Conservation (phyloP, 345 rosid genomes). For the Capsella bursapastoris region DNA sequence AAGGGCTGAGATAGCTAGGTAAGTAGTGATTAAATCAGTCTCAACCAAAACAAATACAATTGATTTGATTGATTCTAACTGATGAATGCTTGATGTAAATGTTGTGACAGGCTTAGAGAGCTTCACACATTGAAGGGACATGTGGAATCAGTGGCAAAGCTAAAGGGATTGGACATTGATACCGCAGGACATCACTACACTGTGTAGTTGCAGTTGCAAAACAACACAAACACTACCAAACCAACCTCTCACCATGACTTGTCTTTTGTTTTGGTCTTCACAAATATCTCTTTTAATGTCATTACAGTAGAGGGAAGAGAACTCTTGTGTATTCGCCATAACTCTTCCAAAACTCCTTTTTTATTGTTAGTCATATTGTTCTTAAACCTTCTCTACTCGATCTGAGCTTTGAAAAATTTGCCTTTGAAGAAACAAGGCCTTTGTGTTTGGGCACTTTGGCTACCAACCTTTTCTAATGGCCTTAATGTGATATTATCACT, state of each 20-base stretch:
- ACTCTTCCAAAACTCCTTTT: slow-evolving; percentile 43
- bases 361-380: slow-evolving; percentile 42
- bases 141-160: slow-evolving; percentile 89
- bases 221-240: slow-evolving; percentile 24
- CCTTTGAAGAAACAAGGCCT: slow-evolving; percentile 45
- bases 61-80: slow-evolving; percentile 31
- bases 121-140: slow-evolving; percentile 86
- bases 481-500: slow-evolving; percentile 29
- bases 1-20: slow-evolving; percentile 97
- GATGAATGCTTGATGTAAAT: slow-evolving; percentile 9
- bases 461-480: slow-evolving; percentile 8
- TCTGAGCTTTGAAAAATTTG: slow-evolving; percentile 34
- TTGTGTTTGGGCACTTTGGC: slow-evolving; percentile 29
- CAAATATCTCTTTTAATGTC: slow-evolving; percentile 30
- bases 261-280: slow-evolving; percentile 30
- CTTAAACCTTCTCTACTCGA: slow-evolving; percentile 20
- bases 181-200: slow-evolving; percentile 86
- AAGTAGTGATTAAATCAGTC: slow-evolving; percentile 26
- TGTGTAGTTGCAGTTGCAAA: slow-evolving; percentile 52
- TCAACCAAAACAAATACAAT: background rate
- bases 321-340: slow-evolving; percentile 47
- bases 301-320: slow-evolving; percentile 46
- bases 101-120: slow-evolving; percentile 70
- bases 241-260: slow-evolving; percentile 31
- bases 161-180: slow-evolving; percentile 83